Percentiles rank a stretch among this genome's conserved stretches.
Evolutionary conservation across 139 green algal genomes (phyloP).

Genomic region (Tetradesmus obliquus): DNA sequence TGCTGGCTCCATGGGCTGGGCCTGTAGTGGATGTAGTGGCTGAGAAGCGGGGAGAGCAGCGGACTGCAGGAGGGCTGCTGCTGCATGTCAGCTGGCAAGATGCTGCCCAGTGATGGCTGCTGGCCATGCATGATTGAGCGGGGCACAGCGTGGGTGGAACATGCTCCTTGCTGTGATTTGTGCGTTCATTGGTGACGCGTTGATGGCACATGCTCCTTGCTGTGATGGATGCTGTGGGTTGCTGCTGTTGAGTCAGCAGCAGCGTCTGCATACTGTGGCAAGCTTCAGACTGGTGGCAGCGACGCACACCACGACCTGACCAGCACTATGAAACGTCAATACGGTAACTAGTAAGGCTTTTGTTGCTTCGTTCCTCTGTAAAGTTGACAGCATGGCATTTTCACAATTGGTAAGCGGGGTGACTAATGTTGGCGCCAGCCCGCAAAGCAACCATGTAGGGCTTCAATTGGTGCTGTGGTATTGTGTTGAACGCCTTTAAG

Average conservation of each 20-base stretch:
- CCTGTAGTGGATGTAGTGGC: constrained; percentile 27
- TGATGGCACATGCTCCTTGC: not conserved
- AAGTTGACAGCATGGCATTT: not conserved
- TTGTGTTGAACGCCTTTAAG: not conserved
- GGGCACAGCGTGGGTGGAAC: not conserved
- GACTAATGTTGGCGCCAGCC: not conserved
- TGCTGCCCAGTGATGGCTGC: not conserved
- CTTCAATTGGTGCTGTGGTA: not conserved
- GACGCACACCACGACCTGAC: too few species aligned
- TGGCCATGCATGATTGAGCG: not conserved
- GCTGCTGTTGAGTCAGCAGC: too few species aligned
- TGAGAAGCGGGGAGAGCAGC: constrained; percentile 8
- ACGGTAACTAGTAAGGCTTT: not conserved
- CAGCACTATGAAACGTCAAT: not conserved
- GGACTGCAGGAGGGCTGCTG: not conserved
- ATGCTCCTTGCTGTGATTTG: not conserved
- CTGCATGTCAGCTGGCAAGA: not conserved
- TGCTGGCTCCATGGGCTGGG: not conserved
- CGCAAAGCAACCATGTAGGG: not conserved
- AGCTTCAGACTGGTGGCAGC: too few species aligned
- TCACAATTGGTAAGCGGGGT: not conserved
- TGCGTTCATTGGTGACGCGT: not conserved
- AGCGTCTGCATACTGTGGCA: too few species aligned
- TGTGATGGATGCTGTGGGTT: too few species aligned
- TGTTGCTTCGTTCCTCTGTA: not conserved